These are phyloP conservation scores for Podospora anserina DNA, from an alignment of 495 filamentous ascomycete genomes.

Conservation along the genomic window DNA sequence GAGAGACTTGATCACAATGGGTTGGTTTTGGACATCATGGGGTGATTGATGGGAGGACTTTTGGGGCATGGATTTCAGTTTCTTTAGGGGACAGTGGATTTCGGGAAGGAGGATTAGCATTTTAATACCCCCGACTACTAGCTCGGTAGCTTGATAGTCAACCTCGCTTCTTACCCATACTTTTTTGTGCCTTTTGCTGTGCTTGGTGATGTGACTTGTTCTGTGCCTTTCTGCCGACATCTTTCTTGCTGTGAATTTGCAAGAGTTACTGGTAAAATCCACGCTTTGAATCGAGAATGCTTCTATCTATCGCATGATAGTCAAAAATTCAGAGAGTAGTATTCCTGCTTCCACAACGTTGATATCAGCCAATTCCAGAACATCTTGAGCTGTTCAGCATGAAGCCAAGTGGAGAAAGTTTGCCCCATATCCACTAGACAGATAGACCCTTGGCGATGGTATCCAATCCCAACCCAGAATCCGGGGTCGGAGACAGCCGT, in stretches of 20 bases:
- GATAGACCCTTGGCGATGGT: not conserved
- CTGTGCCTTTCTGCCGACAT: not conserved
- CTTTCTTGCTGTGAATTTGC: not conserved
- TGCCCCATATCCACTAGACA: not conserved
- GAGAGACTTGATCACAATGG: slow-evolving; percentile 9
- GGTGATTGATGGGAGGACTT: slow-evolving; percentile 7
- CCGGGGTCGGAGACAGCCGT: not conserved
- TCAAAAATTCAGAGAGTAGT: slow-evolving; percentile 7
- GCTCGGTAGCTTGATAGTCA: slow-evolving; percentile 17
- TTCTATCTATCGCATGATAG: not conserved
- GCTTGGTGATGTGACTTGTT: not conserved
- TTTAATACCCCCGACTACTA: slow-evolving; percentile 12
- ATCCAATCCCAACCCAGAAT: not conserved
- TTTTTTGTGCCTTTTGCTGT: not conserved
- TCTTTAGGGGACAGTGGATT: not conserved
- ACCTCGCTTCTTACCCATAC: slow-evolving; percentile 12
- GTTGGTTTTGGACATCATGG: slow-evolving; percentile 11
- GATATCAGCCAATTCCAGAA: slow-evolving; percentile 4
- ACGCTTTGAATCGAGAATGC: too few relatives aligned
- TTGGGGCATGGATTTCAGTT: slow-evolving; percentile 5
- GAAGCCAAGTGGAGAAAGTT: not conserved
- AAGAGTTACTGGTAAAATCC: too few relatives aligned
- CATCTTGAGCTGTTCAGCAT: not conserved
- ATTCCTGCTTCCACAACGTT: slow-evolving; percentile 3
- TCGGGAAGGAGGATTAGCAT: slow-evolving; percentile 13